A percentile compares a stretch with the other conserved stretches of the same genome.
Conservation (phyloP, 2,329 filamentous ascomycete species). For the Cercospora brassicicola region DNA sequence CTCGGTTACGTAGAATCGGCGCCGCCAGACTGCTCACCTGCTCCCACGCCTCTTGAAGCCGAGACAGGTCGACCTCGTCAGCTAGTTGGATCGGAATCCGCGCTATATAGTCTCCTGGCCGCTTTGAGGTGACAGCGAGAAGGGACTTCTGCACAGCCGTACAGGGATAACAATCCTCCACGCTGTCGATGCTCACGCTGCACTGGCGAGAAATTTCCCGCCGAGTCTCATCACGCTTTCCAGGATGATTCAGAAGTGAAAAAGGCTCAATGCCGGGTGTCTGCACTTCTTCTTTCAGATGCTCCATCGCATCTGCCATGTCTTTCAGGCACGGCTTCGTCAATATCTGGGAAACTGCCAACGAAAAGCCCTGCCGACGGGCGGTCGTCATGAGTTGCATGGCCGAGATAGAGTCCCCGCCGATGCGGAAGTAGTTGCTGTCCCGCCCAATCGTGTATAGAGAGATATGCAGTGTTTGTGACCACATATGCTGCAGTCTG, state of each 20-base stretch:
- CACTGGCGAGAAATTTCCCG: conserved; percentile 13
- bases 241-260: neutral
- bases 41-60: conserved; percentile 39
- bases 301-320: conserved; percentile 11
- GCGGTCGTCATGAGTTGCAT: conserved; percentile 12
- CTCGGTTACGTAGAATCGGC: conserved; percentile 4
- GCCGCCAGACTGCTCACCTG: neutral
- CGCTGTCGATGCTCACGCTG: conserved; percentile 16
- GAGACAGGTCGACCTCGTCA: conserved; percentile 35
- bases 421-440: conserved; percentile 45
- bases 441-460: neutral
- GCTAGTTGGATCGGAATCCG: conserved; percentile 33
- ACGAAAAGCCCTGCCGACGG: conserved; percentile 10
- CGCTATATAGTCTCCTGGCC: conserved; percentile 55
- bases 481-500: conserved; percentile 13
- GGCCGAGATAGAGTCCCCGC: conserved; percentile 31
- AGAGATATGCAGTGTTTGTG: conserved; percentile 7
- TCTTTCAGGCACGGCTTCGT: conserved; percentile 3
- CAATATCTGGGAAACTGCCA: conserved; percentile 12
- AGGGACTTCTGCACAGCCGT: conserved; percentile 36
- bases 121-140: conserved; percentile 55
- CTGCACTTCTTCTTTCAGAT: neutral
- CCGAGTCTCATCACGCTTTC: neutral
- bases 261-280: neutral
- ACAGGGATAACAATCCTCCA: conserved; percentile 55